Evolutionary conservation across 179 eudicot genomes (phyloP), one percentile per base, ranked within the genome.

Genomic region (Silene noctiflora): DNA sequence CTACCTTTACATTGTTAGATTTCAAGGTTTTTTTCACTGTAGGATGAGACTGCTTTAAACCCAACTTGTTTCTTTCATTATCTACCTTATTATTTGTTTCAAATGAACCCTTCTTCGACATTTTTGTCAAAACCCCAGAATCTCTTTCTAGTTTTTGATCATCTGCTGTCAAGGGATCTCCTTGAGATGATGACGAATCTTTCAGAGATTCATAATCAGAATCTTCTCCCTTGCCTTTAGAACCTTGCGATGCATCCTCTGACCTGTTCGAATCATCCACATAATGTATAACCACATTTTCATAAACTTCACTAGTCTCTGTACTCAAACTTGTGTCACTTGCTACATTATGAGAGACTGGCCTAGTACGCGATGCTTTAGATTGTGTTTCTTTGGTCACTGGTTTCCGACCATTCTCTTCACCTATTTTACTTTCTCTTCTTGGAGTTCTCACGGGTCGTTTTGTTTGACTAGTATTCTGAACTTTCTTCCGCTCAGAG

Each of bases 151-250:
- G 48, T 79, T 86, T 91, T 64, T 83, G 88, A 60, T 93, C 93
- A 35, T 89, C 94, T 61, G 79, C 87, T 51, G 73, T 64, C 74
- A 77, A 84, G 65, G 83, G 67, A 81, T 87, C 97, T 33, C 88
- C 91, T 46, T 82, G 89, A 62, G 97, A 90, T 0, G 94, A 89
- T 46, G 85, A 83, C 3, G 92, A 83, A 81, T 89, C 96, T 84
- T 80, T 86, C 56, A 77, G 48, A n/a, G 93, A 88, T 70, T 87
- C 98, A 67, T 85, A 66, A 76, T 91, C 98, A 24, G 92, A 84
- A 60, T 82, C 90, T 21, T 89, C 93, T 48, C 84, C 59, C 75
- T 77, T 81, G 46, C 81, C 83, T 81, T 82, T 75, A 39, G 82
- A 61, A 79, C 72, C 79, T 63, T 56, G 80, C 61, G 78, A 58